These are phyloP conservation scores for Carex pumila DNA, from an alignment of 176 grass and related monocot species.

Conservation along the genomic window DNA sequence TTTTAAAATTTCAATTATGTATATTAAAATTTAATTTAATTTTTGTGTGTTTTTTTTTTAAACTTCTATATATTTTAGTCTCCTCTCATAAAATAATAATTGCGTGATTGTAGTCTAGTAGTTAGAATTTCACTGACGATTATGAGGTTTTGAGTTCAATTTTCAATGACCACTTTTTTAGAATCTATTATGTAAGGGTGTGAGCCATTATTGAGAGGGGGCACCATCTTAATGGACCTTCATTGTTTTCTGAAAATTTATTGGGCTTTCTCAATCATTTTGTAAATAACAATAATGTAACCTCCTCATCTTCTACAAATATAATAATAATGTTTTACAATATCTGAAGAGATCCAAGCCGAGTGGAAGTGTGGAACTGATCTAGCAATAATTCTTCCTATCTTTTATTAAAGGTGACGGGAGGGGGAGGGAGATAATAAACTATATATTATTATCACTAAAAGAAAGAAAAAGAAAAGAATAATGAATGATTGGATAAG, in stretches of 20 bases:
- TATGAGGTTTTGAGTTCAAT: too few species aligned
- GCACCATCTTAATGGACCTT: neutral
- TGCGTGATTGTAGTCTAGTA: too few species aligned
- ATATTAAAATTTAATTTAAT: too few species aligned
- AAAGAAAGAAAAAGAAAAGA: neutral
- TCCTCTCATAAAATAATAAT: too few species aligned
- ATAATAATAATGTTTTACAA: neutral
- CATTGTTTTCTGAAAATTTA: neutral
- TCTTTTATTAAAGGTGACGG: neutral
- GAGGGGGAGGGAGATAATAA: too few species aligned
- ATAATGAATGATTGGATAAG: constrained; percentile 5
- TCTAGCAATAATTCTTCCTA: neutral
- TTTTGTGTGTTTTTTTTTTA: too few species aligned
- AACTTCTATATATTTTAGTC: too few species aligned
- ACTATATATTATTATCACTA: neutral
- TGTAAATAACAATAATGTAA: neutral
- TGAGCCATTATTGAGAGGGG: neutral
- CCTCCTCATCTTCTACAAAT: neutral
- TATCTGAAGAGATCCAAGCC: neutral
- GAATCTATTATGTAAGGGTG: too few species aligned
- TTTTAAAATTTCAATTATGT: too few species aligned
- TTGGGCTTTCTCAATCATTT: neutral
- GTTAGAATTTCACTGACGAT: too few species aligned
- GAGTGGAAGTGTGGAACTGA: neutral
- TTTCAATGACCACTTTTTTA: neutral